phyloP scores from a whole-genome alignment of 1,139 yeast genomes.

The Yamadazyma mexicana region DNA sequence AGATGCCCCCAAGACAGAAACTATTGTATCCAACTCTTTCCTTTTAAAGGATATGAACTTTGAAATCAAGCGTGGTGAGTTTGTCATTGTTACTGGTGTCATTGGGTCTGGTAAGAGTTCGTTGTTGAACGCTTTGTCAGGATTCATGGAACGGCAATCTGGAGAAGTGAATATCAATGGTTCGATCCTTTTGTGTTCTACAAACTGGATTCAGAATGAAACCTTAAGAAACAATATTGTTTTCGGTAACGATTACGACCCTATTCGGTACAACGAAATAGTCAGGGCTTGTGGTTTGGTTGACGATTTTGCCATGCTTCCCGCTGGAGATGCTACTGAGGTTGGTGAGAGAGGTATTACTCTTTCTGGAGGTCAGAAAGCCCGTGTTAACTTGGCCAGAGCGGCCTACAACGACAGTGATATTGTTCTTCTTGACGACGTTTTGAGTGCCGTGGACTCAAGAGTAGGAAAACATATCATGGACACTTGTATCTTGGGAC shows the following conservation, averaged over 20 bases:
- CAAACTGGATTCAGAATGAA: slow-evolving; percentile 49
- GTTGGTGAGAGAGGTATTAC: slow-evolving; percentile 53
- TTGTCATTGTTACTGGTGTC: slow-evolving; percentile 68
- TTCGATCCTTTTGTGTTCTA: slow-evolving; percentile 47
- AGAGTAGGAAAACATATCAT: slow-evolving; percentile 49
- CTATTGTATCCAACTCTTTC: slow-evolving; percentile 17
- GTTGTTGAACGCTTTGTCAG: slow-evolving; percentile 52
- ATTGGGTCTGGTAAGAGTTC: slow-evolving; percentile 77
- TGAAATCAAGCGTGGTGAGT: slow-evolving; percentile 53
- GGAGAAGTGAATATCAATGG: slow-evolving; percentile 47
- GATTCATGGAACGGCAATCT: slow-evolving; percentile 48
- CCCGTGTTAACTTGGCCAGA: slow-evolving; percentile 47
- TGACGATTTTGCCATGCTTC: slow-evolving; percentile 37
- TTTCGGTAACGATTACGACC: slow-evolving; percentile 32
- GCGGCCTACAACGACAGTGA: slow-evolving; percentile 43
- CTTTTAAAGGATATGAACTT: slow-evolving; percentile 44
- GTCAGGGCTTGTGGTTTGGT: slow-evolving; percentile 37
- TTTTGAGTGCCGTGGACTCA: slow-evolving; percentile 51
- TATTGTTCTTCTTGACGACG: slow-evolving; percentile 46
- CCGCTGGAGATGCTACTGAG: slow-evolving; percentile 47
- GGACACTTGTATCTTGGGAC: slow-evolving; percentile 37
- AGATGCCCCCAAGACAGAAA: not conserved
- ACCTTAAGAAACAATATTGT: slow-evolving; percentile 40
- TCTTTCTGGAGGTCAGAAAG: slow-evolving; percentile 51
- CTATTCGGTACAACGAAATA: slow-evolving; percentile 28